phyloP scores from a whole-genome alignment of 2,329 filamentous ascomycete species.

The Fusarium humuli region DNA sequence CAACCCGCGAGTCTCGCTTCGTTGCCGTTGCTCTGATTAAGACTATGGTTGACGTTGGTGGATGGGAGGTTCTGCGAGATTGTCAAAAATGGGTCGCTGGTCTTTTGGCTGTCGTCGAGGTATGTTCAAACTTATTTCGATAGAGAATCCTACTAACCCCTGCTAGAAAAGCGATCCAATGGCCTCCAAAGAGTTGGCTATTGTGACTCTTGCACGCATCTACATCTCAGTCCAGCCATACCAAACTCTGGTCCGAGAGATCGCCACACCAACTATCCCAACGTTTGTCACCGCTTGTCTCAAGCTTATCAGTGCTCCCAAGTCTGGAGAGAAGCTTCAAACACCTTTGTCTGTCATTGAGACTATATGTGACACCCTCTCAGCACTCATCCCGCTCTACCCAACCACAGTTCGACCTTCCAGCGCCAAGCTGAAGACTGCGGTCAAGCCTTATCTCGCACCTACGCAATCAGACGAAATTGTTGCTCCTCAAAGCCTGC shows the following conservation, averaged over 20 bases:
- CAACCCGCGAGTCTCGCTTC: slow-evolving; percentile 75
- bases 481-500: slow-evolving; percentile 64
- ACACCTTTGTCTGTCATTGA: slow-evolving; percentile 67
- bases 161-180: slow-evolving; percentile 79
- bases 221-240: slow-evolving; percentile 86
- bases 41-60: slow-evolving; percentile 82
- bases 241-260: slow-evolving; percentile 85
- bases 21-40: slow-evolving; percentile 83
- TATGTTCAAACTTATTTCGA: slow-evolving; percentile 51
- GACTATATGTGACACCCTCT: slow-evolving; percentile 77
- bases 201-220: slow-evolving; percentile 84
- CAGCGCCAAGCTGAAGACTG: slow-evolving; percentile 72
- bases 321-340: slow-evolving; percentile 42
- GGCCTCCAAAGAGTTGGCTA: slow-evolving; percentile 78
- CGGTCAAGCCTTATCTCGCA: slow-evolving; percentile 70
- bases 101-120: slow-evolving; percentile 79
- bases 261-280: slow-evolving; percentile 84
- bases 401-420: slow-evolving; percentile 86
- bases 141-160: slow-evolving; percentile 33
- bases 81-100: slow-evolving; percentile 80
- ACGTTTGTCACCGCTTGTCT: slow-evolving; percentile 79
- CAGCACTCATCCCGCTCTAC: slow-evolving; percentile 80
- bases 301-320: slow-evolving; percentile 67
- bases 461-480: slow-evolving; percentile 67
- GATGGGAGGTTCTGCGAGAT: slow-evolving; percentile 82